Percentiles rank a stretch among this genome's conserved stretches.
Evolutionary conservation across 441 rosid species (phyloP).

Genomic region (Lepidium campestre): DNA sequence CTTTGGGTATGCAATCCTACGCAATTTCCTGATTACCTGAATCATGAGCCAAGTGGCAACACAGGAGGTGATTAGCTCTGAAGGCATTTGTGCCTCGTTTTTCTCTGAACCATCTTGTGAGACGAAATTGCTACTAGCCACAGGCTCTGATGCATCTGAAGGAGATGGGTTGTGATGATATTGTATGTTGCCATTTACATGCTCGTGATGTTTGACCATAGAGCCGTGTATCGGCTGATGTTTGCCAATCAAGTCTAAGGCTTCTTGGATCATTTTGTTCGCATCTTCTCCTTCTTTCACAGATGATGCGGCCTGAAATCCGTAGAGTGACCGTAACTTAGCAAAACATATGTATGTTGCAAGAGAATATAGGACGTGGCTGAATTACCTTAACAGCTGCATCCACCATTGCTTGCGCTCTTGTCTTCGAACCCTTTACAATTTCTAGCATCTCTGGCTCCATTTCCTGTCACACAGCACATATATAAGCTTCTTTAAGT

Average conservation of each 20-base stretch:
- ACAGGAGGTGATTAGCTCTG: slow-evolving; percentile 79
- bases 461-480: slow-evolving; percentile 47
- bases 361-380: background rate
- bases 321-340: slow-evolving; percentile 3
- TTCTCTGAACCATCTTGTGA: slow-evolving; percentile 37
- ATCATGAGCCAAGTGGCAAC: slow-evolving; percentile 85
- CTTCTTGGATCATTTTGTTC: slow-evolving; percentile 57
- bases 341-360: background rate
- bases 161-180: slow-evolving; percentile 30
- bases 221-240: slow-evolving; percentile 36
- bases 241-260: slow-evolving; percentile 50
- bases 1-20: background rate
- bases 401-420: slow-evolving; percentile 83
- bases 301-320: slow-evolving; percentile 66
- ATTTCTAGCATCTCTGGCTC: slow-evolving; percentile 67
- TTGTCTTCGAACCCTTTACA: slow-evolving; percentile 56
- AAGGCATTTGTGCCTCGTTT: slow-evolving; percentile 50
- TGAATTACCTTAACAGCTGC: slow-evolving; percentile 70
- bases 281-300: slow-evolving; percentile 80
- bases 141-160: slow-evolving; percentile 29
- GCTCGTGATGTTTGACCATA: slow-evolving; percentile 39
- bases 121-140: slow-evolving; percentile 19
- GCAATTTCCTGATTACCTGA: slow-evolving; percentile 49
- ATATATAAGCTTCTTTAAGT: slow-evolving; percentile 28
- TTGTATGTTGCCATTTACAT: slow-evolving; percentile 32